Evolutionary conservation across 2,329 filamentous ascomycete genomes (phyloP).

Genomic region (Phoma sp.): DNA sequence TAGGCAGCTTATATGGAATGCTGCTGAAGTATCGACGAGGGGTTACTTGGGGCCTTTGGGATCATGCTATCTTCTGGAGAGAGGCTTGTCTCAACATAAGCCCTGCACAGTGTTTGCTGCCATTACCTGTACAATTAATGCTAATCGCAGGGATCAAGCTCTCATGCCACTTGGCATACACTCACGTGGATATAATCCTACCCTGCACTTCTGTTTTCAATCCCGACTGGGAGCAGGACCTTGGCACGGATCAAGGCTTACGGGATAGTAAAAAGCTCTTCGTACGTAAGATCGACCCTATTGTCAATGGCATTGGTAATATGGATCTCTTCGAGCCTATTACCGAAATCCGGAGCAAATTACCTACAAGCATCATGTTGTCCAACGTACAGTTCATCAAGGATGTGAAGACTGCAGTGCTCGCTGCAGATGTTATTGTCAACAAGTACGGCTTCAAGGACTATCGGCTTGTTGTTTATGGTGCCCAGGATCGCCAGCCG

Average conservation of each 20-base stretch:
- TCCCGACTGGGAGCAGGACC: slow-evolving; percentile 70
- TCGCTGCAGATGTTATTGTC: slow-evolving; percentile 70
- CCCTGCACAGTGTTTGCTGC: slow-evolving; percentile 51
- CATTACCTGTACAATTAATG: slow-evolving; percentile 51
- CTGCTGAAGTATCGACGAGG: too few relatives aligned
- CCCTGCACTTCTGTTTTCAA: too few relatives aligned
- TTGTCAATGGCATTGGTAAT: slow-evolving; percentile 72
- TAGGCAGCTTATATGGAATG: slow-evolving; percentile 68
- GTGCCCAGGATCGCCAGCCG: slow-evolving; percentile 53
- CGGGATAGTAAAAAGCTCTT: slow-evolving; percentile 66
- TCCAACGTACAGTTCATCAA: slow-evolving; percentile 68
- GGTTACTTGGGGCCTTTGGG: slow-evolving; percentile 70
- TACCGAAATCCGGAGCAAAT: slow-evolving; percentile 64
- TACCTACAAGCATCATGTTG: slow-evolving; percentile 70
- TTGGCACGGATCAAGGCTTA: slow-evolving; percentile 65
- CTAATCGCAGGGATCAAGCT: slow-evolving; percentile 51
- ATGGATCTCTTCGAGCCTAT: too few relatives aligned
- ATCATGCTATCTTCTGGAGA: slow-evolving; percentile 69
- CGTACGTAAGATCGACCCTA: slow-evolving; percentile 67
- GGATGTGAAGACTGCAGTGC: slow-evolving; percentile 69
- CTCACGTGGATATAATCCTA: slow-evolving; percentile 69
- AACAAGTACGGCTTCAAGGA: slow-evolving; percentile 72
- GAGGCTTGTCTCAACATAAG: slow-evolving; percentile 57
- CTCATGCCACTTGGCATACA: slow-evolving; percentile 51
- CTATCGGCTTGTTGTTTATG: slow-evolving; percentile 69